Evolutionary conservation across 495 filamentous ascomycete species (phyloP).

Genomic region (Penicillium ochrochloron): DNA sequence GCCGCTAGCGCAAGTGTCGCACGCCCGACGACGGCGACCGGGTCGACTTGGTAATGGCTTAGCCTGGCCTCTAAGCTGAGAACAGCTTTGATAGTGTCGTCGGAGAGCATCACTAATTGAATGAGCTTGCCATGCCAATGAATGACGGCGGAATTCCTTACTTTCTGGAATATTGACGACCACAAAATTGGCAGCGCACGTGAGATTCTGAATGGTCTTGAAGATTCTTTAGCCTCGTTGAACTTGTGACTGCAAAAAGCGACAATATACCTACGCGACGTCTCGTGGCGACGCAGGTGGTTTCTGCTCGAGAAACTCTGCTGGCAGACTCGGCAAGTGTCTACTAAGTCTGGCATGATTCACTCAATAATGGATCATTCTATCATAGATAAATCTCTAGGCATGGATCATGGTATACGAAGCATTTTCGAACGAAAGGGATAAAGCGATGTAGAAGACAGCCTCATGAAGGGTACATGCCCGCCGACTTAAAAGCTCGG

Average conservation of each 20-base stretch:
- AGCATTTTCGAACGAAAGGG: no score
- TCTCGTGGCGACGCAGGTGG: conserved; percentile 20
- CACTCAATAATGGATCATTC: background rate
- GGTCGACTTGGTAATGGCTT: conserved; percentile 3
- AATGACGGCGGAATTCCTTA: background rate
- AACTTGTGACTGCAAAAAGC: background rate
- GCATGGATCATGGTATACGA: no score
- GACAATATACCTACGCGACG: conserved; percentile 15
- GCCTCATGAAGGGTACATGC: no score
- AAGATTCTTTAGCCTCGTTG: background rate
- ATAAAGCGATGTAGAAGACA: no score
- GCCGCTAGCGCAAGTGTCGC: conserved; percentile 16
- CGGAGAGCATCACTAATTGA: conserved; percentile 21
- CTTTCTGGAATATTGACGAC: conserved; percentile 20
- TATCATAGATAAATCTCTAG: background rate
- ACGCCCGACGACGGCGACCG: conserved; percentile 23
- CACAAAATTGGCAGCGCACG: conserved; percentile 17
- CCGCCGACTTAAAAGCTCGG: no score
- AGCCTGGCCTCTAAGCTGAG: background rate
- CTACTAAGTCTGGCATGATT: background rate
- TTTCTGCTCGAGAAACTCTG: conserved; percentile 18
- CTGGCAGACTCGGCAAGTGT: background rate
- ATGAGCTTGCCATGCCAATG: background rate
- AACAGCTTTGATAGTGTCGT: conserved; percentile 21
- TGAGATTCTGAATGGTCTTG: conserved; percentile 14